These are phyloP conservation scores for Geotrichum ghanense DNA, from an alignment of 805 yeast species.

Conservation along the genomic window DNA sequence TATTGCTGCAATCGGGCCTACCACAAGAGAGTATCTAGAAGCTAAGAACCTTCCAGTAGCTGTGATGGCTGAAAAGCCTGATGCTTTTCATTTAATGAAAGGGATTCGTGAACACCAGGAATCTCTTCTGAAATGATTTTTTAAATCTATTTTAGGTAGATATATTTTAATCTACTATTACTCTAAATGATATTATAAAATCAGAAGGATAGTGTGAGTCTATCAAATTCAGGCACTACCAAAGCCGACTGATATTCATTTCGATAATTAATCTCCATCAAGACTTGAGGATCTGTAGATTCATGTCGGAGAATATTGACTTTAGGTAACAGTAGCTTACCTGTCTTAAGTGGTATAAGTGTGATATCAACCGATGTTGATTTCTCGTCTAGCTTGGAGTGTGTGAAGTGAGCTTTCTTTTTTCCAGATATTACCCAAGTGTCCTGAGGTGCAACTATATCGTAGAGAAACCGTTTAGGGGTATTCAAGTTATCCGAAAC, in stretches of 20 bases:
- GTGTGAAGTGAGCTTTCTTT: slow-evolving; percentile 39
- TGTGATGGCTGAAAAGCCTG: slow-evolving; percentile 63
- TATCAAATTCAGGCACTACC: slow-evolving; percentile 60
- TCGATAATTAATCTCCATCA: slow-evolving; percentile 50
- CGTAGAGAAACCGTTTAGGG: slow-evolving; percentile 32
- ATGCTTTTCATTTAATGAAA: slow-evolving; percentile 44
- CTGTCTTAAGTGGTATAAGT: slow-evolving; percentile 66
- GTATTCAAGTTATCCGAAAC: slow-evolving; percentile 5
- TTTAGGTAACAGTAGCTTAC: slow-evolving; percentile 58
- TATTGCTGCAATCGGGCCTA: slow-evolving; percentile 87
- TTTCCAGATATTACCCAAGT: slow-evolving; percentile 76
- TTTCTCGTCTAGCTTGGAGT: slow-evolving; percentile 17
- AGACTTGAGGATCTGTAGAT: slow-evolving; percentile 25
- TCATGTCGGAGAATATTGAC: slow-evolving; percentile 32
- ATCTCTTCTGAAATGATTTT: not conserved
- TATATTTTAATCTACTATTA: slow-evolving; percentile 2
- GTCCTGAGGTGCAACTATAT: slow-evolving; percentile 43
- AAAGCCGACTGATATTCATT: slow-evolving; percentile 60
- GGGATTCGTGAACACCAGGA: slow-evolving; percentile 20
- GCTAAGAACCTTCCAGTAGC: slow-evolving; percentile 43
- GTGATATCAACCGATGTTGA: slow-evolving; percentile 28
- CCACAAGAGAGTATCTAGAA: slow-evolving; percentile 54
- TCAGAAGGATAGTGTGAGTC: slow-evolving; percentile 49
- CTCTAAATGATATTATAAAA: not conserved
- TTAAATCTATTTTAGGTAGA: not conserved